A percentile compares a stretch with the other conserved stretches of the same genome.
Evolutionary conservation across 1,139 yeast species (phyloP).

Genomic region (Pichia sp.): DNA sequence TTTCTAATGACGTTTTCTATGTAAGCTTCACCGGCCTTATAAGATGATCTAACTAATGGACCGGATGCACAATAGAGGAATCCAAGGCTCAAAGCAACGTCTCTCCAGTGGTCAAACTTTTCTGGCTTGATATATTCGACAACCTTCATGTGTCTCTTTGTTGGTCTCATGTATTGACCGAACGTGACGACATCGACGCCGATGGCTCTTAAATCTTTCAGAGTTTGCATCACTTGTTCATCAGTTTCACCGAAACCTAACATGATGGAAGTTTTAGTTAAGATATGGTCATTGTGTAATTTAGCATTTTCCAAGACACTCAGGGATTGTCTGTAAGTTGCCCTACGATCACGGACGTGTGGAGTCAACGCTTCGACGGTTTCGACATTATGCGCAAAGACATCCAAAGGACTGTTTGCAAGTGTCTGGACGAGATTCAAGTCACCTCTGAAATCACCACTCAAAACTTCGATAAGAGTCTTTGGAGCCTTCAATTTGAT

Average conservation of each 20-base stretch:
- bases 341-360: constrained; percentile 93
- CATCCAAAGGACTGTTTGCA: constrained; percentile 89
- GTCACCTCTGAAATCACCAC: constrained; percentile 96
- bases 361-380: constrained; percentile 97
- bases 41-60: constrained; percentile 93
- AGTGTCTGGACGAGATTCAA: constrained; percentile 74
- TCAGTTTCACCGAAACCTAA: constrained; percentile 97
- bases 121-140: constrained; percentile 96
- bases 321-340: constrained; percentile 88
- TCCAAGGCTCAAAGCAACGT: constrained; percentile 84
- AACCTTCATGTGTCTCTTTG: constrained; percentile 97
- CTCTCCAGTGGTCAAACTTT: constrained; percentile 92
- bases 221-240: constrained; percentile 75
- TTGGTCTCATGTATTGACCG: constrained; percentile 99
- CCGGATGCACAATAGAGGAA: constrained; percentile 97
- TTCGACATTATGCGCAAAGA: constrained; percentile 95
- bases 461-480: constrained; percentile 86
- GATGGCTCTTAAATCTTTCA: constrained; percentile 69
- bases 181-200: constrained; percentile 95
- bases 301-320: constrained; percentile 80
- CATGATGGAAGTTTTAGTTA: constrained; percentile 96
- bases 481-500: constrained; percentile 90
- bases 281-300: constrained; percentile 64
- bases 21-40: constrained; percentile 98
- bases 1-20: constrained; percentile 90